A percentile compares a stretch with the other conserved stretches of the same genome.
Evolutionary conservation across 2,329 filamentous ascomycete species (phyloP).

Genomic region (Calonectria pteridis): DNA sequence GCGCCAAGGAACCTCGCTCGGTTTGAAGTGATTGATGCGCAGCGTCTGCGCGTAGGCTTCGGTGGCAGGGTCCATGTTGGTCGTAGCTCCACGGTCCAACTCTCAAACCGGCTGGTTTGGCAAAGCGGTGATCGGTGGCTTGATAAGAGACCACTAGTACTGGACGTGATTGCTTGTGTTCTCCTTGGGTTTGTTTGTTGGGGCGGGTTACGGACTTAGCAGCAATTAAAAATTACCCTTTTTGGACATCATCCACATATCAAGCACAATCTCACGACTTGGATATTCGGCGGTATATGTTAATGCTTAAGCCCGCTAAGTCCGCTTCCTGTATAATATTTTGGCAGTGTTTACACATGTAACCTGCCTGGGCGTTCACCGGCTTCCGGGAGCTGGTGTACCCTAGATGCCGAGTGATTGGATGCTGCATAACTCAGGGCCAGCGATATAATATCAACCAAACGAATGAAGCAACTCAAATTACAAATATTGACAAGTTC

Average conservation of each 20-base stretch:
- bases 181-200: neutral
- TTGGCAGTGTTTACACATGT: neutral
- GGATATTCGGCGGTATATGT: neutral
- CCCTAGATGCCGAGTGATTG: constrained; percentile 14
- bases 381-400: constrained; percentile 27
- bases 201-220: constrained; percentile 17
- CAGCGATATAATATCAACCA: neutral
- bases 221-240: constrained; percentile 29
- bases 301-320: constrained; percentile 31
- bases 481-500: neutral
- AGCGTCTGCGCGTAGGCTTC: constrained; percentile 34
- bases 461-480: neutral
- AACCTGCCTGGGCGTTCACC: neutral
- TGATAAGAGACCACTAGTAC: neutral
- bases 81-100: neutral
- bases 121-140: neutral
- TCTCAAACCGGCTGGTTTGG: neutral
- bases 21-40: constrained; percentile 38
- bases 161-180: neutral
- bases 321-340: constrained; percentile 1
- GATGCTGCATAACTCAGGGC: neutral
- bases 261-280: neutral
- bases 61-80: constrained; percentile 33
- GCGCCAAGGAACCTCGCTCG: constrained; percentile 36
- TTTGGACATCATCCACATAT: constrained; percentile 1